Conservation (phyloP, 2,329 filamentous ascomycete species). For the Curvularia verruculosa region DNA sequence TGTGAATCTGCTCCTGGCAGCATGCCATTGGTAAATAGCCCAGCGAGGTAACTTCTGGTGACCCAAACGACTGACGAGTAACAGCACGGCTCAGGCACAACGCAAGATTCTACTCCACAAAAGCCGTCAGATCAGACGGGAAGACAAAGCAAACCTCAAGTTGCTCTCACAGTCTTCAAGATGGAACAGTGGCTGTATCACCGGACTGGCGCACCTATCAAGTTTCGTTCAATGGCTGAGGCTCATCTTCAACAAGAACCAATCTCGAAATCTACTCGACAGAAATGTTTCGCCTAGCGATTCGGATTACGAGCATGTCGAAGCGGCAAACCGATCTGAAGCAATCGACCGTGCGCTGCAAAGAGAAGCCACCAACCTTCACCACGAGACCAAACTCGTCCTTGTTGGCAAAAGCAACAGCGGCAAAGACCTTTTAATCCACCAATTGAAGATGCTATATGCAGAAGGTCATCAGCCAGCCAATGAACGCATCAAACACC, state of each 20-base stretch:
- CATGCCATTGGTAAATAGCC: conserved; percentile 38
- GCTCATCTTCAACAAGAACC: conserved; percentile 37
- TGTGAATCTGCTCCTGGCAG: conserved; percentile 39
- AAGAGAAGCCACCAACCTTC: conserved; percentile 41
- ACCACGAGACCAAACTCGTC: conserved; percentile 44
- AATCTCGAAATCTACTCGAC: conserved; percentile 25
- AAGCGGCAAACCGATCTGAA: conserved; percentile 42
- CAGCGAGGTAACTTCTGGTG: background rate
- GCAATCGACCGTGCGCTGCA: conserved; percentile 45
- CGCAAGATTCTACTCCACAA: conserved; percentile 47
- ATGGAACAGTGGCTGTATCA: conserved; percentile 39
- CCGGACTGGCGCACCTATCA: conserved; percentile 38
- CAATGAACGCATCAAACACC: conserved; percentile 39
- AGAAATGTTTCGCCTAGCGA: conserved; percentile 31
- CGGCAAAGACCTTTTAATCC: conserved; percentile 46
- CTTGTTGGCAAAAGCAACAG: conserved; percentile 38
- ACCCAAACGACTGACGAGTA: conserved; percentile 24
- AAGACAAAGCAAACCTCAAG: conserved; percentile 39
- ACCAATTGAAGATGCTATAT: conserved; percentile 46
- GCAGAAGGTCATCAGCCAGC: conserved; percentile 43
- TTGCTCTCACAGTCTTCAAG: conserved; percentile 38
- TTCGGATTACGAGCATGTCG: conserved; percentile 40
- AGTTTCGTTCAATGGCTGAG: conserved; percentile 43
- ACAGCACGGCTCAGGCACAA: conserved; percentile 45
- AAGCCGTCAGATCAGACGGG: conserved; percentile 43